Evolutionary conservation across 257 asterid species (phyloP), one percentile per base, ranked within the genome.

Genomic region (Plantago major): DNA sequence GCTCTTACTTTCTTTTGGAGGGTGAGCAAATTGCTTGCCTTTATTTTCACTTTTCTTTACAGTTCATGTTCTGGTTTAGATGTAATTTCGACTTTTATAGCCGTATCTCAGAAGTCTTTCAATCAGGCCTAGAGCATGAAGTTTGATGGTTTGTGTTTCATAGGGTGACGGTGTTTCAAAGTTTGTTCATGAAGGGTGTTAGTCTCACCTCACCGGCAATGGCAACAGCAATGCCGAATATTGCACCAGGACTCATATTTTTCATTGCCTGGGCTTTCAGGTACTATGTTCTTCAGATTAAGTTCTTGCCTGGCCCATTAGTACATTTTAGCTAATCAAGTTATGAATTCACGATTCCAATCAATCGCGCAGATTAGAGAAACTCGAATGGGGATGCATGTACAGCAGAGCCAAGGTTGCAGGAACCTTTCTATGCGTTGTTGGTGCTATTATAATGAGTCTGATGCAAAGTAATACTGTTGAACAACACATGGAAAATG

Each of bases 211-310:
- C 97, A 55, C 95, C 98, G 40, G 85, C 95, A 63, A 71, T 91
- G 65, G 98, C 95, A 13, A 91, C 95, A 37, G 98, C 98, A 46
- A 91, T 91, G 98, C 98, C 98, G 47, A 91, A 91, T 66, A 83
- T 91, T 56, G 90, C 93, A 38, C 98, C 98, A 13, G 98, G 97
- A 30, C 76, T 91, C 14, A 82, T 84, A 63, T 91, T 91, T 65
- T 71, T 82, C 76, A 82, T 91, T 53, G 95, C 98, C 58, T 88
- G 98, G 86, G 80, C 76, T 42, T 81, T 76, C 67, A 73, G 94
- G 97, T 85, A 42, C 9, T 5, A 11, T 58, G 10, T 1, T 13
- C 8, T 19, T 8, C 22, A 40, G 16, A 8, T 46, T 28, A 46
- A 4, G 6, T n/a, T 47, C 43, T 60, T 10, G 28, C 14, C 16